Conservation (phyloP, 805 yeast genomes). For the Alloascoidea hylecoeti region DNA sequence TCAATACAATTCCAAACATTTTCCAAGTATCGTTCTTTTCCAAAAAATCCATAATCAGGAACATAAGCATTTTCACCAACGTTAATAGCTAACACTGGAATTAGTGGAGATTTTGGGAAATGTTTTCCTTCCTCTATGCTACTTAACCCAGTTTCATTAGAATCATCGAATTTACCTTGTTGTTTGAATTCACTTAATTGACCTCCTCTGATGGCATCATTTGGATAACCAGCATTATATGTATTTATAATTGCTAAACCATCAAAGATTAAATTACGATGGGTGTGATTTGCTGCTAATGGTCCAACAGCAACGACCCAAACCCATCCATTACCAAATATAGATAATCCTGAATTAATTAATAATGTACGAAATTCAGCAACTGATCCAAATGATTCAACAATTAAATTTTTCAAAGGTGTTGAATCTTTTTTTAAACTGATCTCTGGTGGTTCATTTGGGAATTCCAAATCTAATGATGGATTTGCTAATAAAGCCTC, state of each 20-base stretch:
- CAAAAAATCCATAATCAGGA: slow-evolving; percentile 68
- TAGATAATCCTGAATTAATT: slow-evolving; percentile 49
- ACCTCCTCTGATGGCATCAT: slow-evolving; percentile 35
- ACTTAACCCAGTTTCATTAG: slow-evolving; percentile 24
- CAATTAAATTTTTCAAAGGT: slow-evolving; percentile 27
- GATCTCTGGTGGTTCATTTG: slow-evolving; percentile 11
- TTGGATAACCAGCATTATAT: slow-evolving; percentile 84
- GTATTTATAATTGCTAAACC: slow-evolving; percentile 61
- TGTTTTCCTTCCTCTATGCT: slow-evolving; percentile 8
- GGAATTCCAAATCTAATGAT: slow-evolving; percentile 5
- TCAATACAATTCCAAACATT: slow-evolving; percentile 68
- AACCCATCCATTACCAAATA: slow-evolving; percentile 82
- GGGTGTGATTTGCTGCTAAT: slow-evolving; percentile 10
- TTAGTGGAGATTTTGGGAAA: slow-evolving; percentile 8
- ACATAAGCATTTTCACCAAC: slow-evolving; percentile 87
- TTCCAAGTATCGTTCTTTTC: slow-evolving; percentile 57
- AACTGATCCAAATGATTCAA: slow-evolving; percentile 58
- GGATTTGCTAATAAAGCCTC: slow-evolving; percentile 7
- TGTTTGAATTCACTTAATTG: slow-evolving; percentile 24
- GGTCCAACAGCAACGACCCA: slow-evolving; percentile 66
- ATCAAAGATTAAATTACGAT: slow-evolving; percentile 17
- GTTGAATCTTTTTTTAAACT: slow-evolving; percentile 4
- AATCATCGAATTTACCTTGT: slow-evolving; percentile 26
- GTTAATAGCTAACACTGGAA: slow-evolving; percentile 68
- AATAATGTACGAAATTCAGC: slow-evolving; percentile 63